Base-by-base conservation (phyloP, 495 filamentous ascomycete genomes). In the Diplogelasinospora grovesii region DNA sequence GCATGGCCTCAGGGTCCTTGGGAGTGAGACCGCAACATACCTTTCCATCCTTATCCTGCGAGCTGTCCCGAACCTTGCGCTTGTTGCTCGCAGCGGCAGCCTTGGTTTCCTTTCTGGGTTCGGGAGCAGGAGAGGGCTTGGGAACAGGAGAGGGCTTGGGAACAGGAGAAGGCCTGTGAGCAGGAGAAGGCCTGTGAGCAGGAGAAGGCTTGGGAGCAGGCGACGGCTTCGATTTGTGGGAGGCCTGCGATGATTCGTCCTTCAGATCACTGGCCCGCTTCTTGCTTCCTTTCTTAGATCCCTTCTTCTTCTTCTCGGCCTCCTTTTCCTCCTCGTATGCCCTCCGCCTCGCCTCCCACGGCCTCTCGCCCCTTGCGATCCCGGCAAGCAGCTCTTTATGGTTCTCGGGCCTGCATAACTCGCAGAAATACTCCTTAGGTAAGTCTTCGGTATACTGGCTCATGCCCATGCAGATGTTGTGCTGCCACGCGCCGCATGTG, bases 391-490 rank as follows among this genome's bases (percentile, higher is more conserved):
- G 77, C 22, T 73, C 71, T 41, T 76, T 74, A 60, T 98, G 92
- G 39, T 85, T 75, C 39, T 89, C 80, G 3, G 90, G 92, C 33
- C 72, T 70, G 68, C 92, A 98, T 57, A 81, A 66, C 59, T 98
- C 92, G 58, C 92, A 98, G 57, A 79, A 89, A 65, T 97, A 98
- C 54, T 82, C 64, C 51, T 74, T 71, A 22, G 84, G 84, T 45
- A 86, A 65, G 45, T 85, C 76, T 24, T 86, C 79, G 11, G 83
- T 75, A 42, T 79, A 80, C 47, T 86, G 81, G 43, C 79, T 78
- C 45, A 95, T 71, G 20, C 85, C 88, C 78, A 98, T 88, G 59
- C 92, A 98, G 48, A 89, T 79, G 53, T 93, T 94, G 58, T 98
- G 92, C 61, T 98, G 92, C 92, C 92, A 98, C 32, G 82, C 88